Evolutionary conservation across 148 eudicot species (phyloP), one percentile per base, ranked within the genome.

Genomic region (Bassia scoparia): DNA sequence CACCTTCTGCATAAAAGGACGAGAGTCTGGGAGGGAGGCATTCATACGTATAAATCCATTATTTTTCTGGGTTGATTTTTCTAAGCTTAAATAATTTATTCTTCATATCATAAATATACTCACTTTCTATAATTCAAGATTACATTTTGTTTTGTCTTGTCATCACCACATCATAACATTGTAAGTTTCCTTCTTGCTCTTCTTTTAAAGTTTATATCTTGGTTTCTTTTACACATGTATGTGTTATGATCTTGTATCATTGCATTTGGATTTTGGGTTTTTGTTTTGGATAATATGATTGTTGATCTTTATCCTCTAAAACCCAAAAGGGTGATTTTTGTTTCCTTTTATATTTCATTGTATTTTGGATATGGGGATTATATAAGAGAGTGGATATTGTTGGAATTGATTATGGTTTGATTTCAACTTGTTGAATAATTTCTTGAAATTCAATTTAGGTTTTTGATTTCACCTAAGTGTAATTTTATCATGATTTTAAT

Each of bases 171-270:
- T 66, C 23, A 14, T 38, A 13, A 27, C 41, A 33, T 30, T 26
- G n/a, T 73, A 62, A 62, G 67, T 35, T 62, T 62, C 20, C 26
- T 60, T 62, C 44, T n/a, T n/a, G n/a, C 35, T 18, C n/a, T 62
- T 21, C 6, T 20, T 21, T 8, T 55, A 17, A 17, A 15, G 53
- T 54, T 34, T 34, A 41, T 41, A 5, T 37, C n/a, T n/a, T n/a
- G n/a, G n/a, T n/a, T n/a, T n/a, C n/a, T n/a, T n/a, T n/a, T n/a
- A n/a, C n/a, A 37, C 9, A 5, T 46, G 55, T 27, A 4, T 67
- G 7, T 23, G 10, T n/a, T 38, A 4, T 65, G 31, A 66, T 66
- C 53, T 41, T 66, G 29, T 48, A 6, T 2, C 12, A 61, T 61
- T 33, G 9, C 33, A 41, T 10, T 30, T 18, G 38, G 23, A 61